These are phyloP conservation scores for Tricholoma bakamatsutake DNA, from an alignment of 768 basidiomycete genomes.

Conservation along the genomic window DNA sequence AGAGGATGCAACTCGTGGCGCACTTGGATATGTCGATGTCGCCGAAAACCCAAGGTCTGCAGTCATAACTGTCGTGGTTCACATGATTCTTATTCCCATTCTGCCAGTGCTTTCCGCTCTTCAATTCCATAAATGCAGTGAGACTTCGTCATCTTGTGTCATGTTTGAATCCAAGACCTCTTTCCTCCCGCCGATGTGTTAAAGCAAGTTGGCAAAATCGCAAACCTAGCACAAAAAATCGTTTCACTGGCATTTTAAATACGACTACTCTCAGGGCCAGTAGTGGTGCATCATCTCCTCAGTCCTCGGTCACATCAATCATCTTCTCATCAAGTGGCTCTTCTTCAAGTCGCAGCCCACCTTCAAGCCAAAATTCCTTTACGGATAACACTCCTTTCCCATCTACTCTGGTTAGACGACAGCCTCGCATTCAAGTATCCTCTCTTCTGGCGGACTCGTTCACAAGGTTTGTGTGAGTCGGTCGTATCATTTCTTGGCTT, in stretches of 20 bases:
- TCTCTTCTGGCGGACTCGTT: conserved; percentile 52
- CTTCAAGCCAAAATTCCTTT: conserved; percentile 37
- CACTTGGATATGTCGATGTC: conserved; percentile 11
- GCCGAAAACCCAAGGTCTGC: conserved; percentile 21
- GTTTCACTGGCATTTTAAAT: not conserved
- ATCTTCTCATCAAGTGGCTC: conserved; percentile 33
- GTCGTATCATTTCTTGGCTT: conserved; percentile 9
- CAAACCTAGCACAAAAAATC: conserved; percentile 1
- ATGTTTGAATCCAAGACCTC: conserved; percentile 18
- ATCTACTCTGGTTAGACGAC: conserved; percentile 30
- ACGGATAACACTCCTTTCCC: conserved; percentile 30
- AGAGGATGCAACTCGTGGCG: conserved; percentile 7
- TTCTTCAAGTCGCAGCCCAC: conserved; percentile 35
- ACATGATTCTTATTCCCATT: conserved; percentile 11
- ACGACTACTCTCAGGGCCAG: conserved; percentile 3
- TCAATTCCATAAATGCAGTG: conserved; percentile 12
- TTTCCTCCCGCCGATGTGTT: conserved; percentile 18
- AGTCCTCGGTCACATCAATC: conserved; percentile 34
- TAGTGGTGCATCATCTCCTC: conserved; percentile 47
- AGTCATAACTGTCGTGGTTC: conserved; percentile 5
- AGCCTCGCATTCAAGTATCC: conserved; percentile 52
- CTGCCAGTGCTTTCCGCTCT: conserved; percentile 14
- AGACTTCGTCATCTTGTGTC: conserved; percentile 20
- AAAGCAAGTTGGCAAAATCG: conserved; percentile 13
- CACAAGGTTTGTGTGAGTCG: conserved; percentile 37